Percentiles rank a stretch among this genome's conserved stretches.
These are phyloP conservation scores for Diphasiastrum complanatum DNA, from an alignment of 83 land plant genomes.

Conservation along the genomic window DNA sequence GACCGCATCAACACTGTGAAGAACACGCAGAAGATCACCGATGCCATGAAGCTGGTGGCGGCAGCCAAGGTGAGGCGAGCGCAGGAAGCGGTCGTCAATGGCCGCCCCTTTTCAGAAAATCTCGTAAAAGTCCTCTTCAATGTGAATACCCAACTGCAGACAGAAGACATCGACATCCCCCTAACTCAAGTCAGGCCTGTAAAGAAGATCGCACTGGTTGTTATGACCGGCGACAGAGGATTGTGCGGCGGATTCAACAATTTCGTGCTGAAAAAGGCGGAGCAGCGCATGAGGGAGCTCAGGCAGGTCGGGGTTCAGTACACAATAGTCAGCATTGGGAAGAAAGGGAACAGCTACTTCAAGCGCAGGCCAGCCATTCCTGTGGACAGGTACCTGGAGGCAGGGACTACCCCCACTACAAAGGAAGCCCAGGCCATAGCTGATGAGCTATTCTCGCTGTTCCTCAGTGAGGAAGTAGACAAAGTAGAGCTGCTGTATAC, in stretches of 20 bases:
- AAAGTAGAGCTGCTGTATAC: constrained; percentile 70
- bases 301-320: constrained; percentile 28
- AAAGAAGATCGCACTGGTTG: constrained; percentile 60
- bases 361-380: constrained; percentile 49
- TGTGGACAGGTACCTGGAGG: constrained; percentile 39
- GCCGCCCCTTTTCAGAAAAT: constrained; percentile 60
- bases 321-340: constrained; percentile 48
- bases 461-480: constrained; percentile 75
- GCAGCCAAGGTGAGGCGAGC: constrained; percentile 75
- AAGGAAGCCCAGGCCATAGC: constrained; percentile 72
- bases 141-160: constrained; percentile 52
- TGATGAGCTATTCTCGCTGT: constrained; percentile 57
- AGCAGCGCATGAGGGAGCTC: constrained; percentile 38
- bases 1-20: constrained; percentile 57
- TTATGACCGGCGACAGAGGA: constrained; percentile 64
- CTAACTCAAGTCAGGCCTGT: constrained; percentile 58
- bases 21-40: constrained; percentile 81
- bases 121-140: constrained; percentile 60
- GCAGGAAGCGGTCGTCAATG: constrained; percentile 72
- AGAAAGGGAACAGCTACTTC: constrained; percentile 57
- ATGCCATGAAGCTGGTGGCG: constrained; percentile 88
- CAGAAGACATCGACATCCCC: constrained; percentile 57
- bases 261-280: constrained; percentile 50
- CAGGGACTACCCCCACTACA: constrained; percentile 43
- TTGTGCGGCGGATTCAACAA: constrained; percentile 76